Base-by-base conservation (phyloP, 495 filamentous ascomycete genomes). In the Lasiosphaeris hirsuta region DNA sequence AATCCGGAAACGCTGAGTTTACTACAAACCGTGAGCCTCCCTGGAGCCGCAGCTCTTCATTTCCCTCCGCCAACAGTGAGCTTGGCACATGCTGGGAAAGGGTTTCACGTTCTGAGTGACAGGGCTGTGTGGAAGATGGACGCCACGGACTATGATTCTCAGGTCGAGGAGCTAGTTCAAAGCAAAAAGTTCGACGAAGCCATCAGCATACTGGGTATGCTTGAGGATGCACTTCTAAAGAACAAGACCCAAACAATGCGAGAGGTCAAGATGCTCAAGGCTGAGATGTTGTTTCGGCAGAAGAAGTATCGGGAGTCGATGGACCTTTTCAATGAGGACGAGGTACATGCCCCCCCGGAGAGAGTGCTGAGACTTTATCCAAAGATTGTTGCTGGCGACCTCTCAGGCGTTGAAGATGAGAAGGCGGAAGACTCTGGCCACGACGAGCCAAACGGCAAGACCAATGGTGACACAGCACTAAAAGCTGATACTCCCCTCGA, bases 61-160 rank as follows among this genome's bases (percentile, higher is more conserved):
- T 93, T 97, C n/a, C 90, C 91, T 1, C 92, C 94, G 54, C 91
- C 95, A 1, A 96, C 89, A 42, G 88, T 92, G 57, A 95, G 91
- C 56, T 77, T 99, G 19, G 88, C 91, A 0, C 94, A 97, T 71
- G 92, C 92, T 0, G 94, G 91, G 0, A 97, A 97, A 70, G 90
- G 91, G 0, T 97, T 97, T 63, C 81, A 96, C 50, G 91, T 97
- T 14, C 80, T 85, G 7, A 96, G 92, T 61, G 92, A 97, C 35
- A 81, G 92, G 13, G 86, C 78, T 17, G 89, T 99, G 34, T 99
- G 95, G 95, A 86, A 92, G 48, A 96, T 97, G 94, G 87, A 86
- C 44, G 86, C 92, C n/a, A 81, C 89, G 42, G 88, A 92, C 51
- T 99, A 99, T 61, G 90, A 96, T 64, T 84, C 87, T 0, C 94